phyloP scores from a whole-genome alignment of 495 filamentous ascomycete species.

The Polyplosphaeria fusca region DNA sequence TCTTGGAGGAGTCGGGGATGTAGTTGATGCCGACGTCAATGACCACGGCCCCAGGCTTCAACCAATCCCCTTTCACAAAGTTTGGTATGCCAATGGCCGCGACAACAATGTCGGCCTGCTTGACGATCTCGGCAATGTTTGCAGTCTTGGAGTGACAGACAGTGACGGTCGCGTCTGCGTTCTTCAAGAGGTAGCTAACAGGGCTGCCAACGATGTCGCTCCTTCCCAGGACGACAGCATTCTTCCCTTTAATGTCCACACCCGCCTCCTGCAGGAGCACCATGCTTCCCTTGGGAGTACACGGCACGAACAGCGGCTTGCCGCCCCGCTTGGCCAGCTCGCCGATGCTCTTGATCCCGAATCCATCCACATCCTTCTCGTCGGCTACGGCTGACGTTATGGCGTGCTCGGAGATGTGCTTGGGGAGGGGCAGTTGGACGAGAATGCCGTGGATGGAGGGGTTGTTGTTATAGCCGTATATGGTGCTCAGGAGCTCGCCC shows the following conservation, averaged over 20 bases:
- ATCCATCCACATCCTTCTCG: slow-evolving; percentile 97
- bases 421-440: slow-evolving; percentile 87
- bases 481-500: slow-evolving; percentile 76
- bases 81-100: slow-evolving; percentile 84
- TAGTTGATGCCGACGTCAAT: slow-evolving; percentile 98
- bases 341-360: slow-evolving; percentile 88
- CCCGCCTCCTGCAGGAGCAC: slow-evolving; percentile 79
- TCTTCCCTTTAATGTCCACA: slow-evolving; percentile 80
- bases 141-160: slow-evolving; percentile 88
- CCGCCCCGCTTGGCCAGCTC: slow-evolving; percentile 94
- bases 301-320: slow-evolving; percentile 80
- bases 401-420: slow-evolving; percentile 80
- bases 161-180: slow-evolving; percentile 94
- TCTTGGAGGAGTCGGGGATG: slow-evolving; percentile 87
- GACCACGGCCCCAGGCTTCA: slow-evolving; percentile 89
- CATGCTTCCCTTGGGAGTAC: slow-evolving; percentile 97
- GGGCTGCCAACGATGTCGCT: slow-evolving; percentile 97
- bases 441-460: slow-evolving; percentile 84
- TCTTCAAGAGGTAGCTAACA: slow-evolving; percentile 89
- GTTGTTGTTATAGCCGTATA: slow-evolving; percentile 82
- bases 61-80: slow-evolving; percentile 90
- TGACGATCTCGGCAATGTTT: slow-evolving; percentile 67
- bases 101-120: slow-evolving; percentile 83
- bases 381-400: slow-evolving; percentile 87
- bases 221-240: slow-evolving; percentile 89